These are phyloP conservation scores for Erysimum cheiri DNA, from an alignment of 441 rosid genomes.

Conservation along the genomic window DNA sequence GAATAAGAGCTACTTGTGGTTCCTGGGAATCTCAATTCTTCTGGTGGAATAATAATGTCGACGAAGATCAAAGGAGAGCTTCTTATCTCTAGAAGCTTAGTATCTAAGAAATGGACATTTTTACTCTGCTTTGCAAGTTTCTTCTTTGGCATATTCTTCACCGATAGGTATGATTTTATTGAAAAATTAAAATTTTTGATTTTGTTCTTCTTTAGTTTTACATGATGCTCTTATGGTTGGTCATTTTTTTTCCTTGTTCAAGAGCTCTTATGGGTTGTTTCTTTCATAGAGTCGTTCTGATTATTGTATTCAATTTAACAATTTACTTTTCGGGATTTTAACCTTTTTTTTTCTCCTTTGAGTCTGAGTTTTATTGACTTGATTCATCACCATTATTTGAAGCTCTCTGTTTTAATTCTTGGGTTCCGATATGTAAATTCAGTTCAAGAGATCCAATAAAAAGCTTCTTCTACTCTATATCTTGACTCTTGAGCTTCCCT, in stretches of 20 bases:
- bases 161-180: constrained; percentile 62
- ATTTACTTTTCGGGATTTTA: not conserved
- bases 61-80: constrained; percentile 51
- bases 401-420: constrained; percentile 3
- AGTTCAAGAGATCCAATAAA: not conserved
- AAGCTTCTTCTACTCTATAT: not conserved
- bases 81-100: constrained; percentile 48
- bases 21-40: constrained; percentile 1
- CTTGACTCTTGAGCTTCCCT: not conserved
- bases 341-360: not conserved
- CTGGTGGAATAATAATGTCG: constrained; percentile 29
- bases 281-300: constrained; percentile 2
- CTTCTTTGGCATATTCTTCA: constrained; percentile 85
- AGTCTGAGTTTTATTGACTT: constrained; percentile 2
- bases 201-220: not conserved
- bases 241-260: too few species aligned
- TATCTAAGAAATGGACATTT: constrained; percentile 77
- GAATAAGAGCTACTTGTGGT: constrained; percentile 5
- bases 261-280: not conserved
- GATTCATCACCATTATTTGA: not conserved
- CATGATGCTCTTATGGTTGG: not conserved
- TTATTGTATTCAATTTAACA: not conserved
- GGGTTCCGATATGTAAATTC: not conserved
- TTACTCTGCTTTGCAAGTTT: constrained; percentile 77
- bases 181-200: not conserved